Evolutionary conservation across 805 yeast species (phyloP), one percentile per base, ranked within the genome.

Genomic region (Ogataea pilisensis): DNA sequence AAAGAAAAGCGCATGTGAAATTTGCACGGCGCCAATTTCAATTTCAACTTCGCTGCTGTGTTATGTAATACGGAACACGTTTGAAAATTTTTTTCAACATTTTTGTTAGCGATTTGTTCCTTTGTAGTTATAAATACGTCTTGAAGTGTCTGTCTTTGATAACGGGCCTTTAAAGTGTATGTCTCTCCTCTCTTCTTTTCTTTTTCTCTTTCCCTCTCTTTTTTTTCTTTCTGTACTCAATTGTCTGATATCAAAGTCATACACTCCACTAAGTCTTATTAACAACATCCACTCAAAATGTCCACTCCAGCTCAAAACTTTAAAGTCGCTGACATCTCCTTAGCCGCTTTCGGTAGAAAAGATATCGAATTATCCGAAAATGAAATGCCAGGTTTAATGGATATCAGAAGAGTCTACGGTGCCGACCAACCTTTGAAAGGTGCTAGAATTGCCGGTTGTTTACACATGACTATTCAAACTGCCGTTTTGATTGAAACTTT

Each of bases 311-410:
- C 83, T 55, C 72, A 69, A 58, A 85, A 81, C 72, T 93, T 80
- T 80, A 91, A 93, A 73, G 96, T 91, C 68, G 95, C 97, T 61
- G 99, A 91, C 72, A 85, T 93, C 72, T 86, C 96, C 59, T 81
- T 91, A 55, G 98, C 99, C 65, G 99, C 99, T 66, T 91, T 93
- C 72, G 99, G 99, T 75, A 89, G 99, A 80, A 93, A 91, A 74
- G 99, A 91, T 74, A 93, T 91, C 63, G 97, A 91, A 75, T 80
- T 91, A 67, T 93, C 98, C 56, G 99, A 91, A 78, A 91, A 91
- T 69, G 98, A 91, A 75, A 88, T 90, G 97, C 97, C 97, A 58
- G 97, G 99, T 80, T 80, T 91, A 66, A 91, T 93, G 95, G 85
- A 90, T 73, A 91, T 90, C 75, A 86, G 99, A 76, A 78, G 76